These are phyloP conservation scores for Seiridium cupressi DNA, from an alignment of 2,329 filamentous ascomycete genomes.

Conservation along the genomic window DNA sequence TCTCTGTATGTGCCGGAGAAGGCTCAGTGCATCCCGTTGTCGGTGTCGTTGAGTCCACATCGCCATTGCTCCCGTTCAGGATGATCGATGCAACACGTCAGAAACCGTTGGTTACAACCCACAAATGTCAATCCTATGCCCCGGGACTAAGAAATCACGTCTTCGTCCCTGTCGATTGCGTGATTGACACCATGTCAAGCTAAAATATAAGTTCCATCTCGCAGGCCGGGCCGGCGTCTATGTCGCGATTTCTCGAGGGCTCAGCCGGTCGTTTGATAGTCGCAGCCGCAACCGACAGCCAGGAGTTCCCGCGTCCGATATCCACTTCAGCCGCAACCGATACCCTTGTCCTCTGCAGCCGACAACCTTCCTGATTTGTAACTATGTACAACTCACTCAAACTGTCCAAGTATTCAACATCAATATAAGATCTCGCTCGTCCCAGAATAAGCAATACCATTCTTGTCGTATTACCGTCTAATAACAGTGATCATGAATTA, in stretches of 20 bases:
- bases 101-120: neutral
- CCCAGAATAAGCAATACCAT: too few relatives aligned
- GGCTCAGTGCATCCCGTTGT: neutral
- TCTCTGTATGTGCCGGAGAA: neutral
- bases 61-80: neutral
- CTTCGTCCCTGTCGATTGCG: conserved; percentile 10
- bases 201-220: neutral
- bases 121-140: neutral
- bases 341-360: neutral
- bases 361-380: neutral
- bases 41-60: neutral
- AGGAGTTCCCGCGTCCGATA: conserved; percentile 11
- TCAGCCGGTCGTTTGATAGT: neutral
- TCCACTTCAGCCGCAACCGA: conserved; percentile 11
- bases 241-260: neutral
- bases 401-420: too few relatives aligned
- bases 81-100: neutral
- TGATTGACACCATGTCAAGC: conserved; percentile 9
- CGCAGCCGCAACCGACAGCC: conserved; percentile 10
- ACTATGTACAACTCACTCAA: too few relatives aligned
- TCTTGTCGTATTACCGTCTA: too few relatives aligned
- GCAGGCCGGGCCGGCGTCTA: neutral
- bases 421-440: too few relatives aligned
- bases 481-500: too few relatives aligned
- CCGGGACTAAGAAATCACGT: conserved; percentile 7